Percentiles rank a stretch among this genome's conserved stretches.
Evolutionary conservation across 768 basidiomycete genomes (phyloP).

Genomic region (Rhodocollybia butyracea): DNA sequence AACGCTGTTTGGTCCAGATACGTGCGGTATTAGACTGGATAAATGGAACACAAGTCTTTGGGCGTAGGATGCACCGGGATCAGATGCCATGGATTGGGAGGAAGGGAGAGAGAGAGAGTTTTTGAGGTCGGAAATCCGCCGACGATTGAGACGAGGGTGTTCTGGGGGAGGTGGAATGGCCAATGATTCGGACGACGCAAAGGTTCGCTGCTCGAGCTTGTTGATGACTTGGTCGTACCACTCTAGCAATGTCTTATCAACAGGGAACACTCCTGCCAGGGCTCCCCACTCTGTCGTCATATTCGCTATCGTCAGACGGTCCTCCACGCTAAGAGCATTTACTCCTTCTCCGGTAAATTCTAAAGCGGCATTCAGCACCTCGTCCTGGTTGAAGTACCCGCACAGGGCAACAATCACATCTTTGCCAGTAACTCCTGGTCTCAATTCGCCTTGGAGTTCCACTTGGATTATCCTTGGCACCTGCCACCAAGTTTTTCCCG

Average conservation of each 20-base stretch:
- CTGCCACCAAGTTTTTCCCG: constrained; percentile 99
- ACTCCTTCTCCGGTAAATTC: constrained; percentile 95
- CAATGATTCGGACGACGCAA: constrained; percentile 57
- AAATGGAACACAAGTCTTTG: constrained; percentile 90
- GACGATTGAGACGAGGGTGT: constrained; percentile 84
- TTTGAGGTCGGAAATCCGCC: constrained; percentile 65
- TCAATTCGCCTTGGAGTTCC: constrained; percentile 77
- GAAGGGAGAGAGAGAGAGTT: constrained; percentile 17
- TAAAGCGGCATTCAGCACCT: constrained; percentile 94
- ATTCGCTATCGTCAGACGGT: constrained; percentile 95
- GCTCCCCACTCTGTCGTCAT: constrained; percentile 99
- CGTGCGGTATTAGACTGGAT: constrained; percentile 90
- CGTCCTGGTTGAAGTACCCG: constrained; percentile 92
- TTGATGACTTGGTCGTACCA: constrained; percentile 83
- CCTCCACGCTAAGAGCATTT: constrained; percentile 74
- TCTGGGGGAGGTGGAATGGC: constrained; percentile 62
- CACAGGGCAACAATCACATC: constrained; percentile 98
- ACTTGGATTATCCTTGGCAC: constrained; percentile 96
- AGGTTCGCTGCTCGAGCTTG: constrained; percentile 75
- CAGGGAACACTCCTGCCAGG: constrained; percentile 91
- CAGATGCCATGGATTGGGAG: constrained; percentile 49
- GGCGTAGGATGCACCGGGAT: constrained; percentile 75
- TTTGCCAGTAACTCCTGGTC: constrained; percentile 93
- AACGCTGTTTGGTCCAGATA: constrained; percentile 97
- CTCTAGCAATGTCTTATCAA: constrained; percentile 72